Conservation (phyloP, 345 rosid genomes). For the Brassica nigra region DNA sequence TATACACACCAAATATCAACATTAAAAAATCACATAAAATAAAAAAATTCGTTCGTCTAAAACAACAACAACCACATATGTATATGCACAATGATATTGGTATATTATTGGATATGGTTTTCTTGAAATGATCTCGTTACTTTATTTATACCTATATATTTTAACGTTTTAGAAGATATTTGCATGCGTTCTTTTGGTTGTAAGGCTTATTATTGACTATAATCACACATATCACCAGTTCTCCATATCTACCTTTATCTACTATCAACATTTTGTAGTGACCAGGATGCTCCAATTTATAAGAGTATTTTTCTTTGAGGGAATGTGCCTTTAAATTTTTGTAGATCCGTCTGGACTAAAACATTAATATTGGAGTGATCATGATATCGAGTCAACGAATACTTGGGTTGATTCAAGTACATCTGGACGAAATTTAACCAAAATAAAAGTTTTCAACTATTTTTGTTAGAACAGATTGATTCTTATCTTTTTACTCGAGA, state of each 20-base stretch:
- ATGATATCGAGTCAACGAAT: background rate
- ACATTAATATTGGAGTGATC: background rate
- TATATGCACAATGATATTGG: background rate
- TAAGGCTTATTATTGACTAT: background rate
- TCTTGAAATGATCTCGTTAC: conserved; percentile 30
- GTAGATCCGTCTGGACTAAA: background rate
- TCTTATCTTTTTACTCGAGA: background rate
- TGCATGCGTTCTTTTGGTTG: conserved; percentile 5
- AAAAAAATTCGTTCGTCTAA: background rate
- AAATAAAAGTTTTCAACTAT: background rate
- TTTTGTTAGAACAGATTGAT: background rate
- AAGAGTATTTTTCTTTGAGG: background rate
- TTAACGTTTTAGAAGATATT: background rate
- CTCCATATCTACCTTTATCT: background rate
- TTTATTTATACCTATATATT: conserved; percentile 8
- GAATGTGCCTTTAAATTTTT: background rate
- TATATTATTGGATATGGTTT: background rate
- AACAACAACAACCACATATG: background rate
- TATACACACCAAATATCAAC: conserved; percentile 22
- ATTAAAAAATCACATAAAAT: background rate
- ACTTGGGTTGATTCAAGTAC: background rate
- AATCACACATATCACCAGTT: background rate
- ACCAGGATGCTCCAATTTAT: background rate
- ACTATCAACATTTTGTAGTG: background rate
- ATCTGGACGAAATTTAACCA: background rate